phyloP scores from a whole-genome alignment of 441 rosid genomes.

The Erodium trifolium region DNA sequence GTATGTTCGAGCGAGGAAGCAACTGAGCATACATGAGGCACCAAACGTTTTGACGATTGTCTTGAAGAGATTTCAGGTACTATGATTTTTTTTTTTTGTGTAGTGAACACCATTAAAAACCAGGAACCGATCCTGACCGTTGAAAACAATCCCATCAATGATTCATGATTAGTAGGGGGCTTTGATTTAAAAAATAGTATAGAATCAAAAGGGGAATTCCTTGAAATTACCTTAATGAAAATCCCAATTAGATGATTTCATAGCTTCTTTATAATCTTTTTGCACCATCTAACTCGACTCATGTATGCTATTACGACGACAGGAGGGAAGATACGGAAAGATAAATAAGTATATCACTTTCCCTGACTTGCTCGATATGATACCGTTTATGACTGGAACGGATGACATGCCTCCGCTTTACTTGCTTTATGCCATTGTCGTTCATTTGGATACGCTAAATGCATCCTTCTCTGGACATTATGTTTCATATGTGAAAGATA shows the following conservation, averaged over 20 bases:
- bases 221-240: too few species aligned
- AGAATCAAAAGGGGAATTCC: too few species aligned
- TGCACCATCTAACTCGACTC: not conserved
- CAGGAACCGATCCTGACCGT: too few species aligned
- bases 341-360: conserved; percentile 67
- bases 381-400: conserved; percentile 70
- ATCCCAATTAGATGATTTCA: too few species aligned
- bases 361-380: conserved; percentile 81
- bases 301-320: not conserved
- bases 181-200: too few species aligned
- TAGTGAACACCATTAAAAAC: too few species aligned
- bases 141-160: too few species aligned
- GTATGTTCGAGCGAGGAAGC: conserved; percentile 75
- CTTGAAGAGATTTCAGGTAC: conserved; percentile 80
- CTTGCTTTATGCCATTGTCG: conserved; percentile 69
- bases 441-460: conserved; percentile 78
- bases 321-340: conserved; percentile 81
- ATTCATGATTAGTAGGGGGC: too few species aligned
- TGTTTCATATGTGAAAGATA: conserved; percentile 64
- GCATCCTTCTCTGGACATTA: conserved; percentile 86
- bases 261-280: too few species aligned
- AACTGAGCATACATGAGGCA: conserved; percentile 72
- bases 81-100: too few species aligned
- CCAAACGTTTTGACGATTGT: conserved; percentile 86
- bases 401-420: conserved; percentile 70